Percentiles rank a stretch among this genome's conserved stretches.
phyloP scores from a whole-genome alignment of 1,284 basidiomycete species.

The Leccinum griseonigrum region DNA sequence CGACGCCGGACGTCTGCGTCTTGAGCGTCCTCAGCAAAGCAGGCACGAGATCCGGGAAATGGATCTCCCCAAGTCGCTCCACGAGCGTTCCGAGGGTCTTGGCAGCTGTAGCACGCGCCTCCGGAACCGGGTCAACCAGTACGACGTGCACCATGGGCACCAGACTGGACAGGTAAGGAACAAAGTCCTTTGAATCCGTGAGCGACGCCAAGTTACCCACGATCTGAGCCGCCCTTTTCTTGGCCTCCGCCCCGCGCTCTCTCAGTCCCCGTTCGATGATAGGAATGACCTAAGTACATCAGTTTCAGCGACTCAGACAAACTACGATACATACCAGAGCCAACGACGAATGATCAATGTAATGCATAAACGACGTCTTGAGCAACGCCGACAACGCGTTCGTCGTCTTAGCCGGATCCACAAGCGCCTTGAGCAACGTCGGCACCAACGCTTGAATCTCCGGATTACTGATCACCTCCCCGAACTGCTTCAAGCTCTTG shows the following conservation, averaged over 20 bases:
- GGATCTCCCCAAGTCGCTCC: conserved; percentile 91
- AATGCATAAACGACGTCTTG: conserved; percentile 97
- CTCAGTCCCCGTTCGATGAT: conserved; percentile 93
- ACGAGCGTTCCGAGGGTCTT: conserved; percentile 97
- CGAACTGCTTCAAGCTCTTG: conserved; percentile 95
- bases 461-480: conserved; percentile 93
- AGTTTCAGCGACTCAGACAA: neutral
- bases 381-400: conserved; percentile 81
- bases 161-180: conserved; percentile 89
- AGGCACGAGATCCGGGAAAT: conserved; percentile 95
- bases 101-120: conserved; percentile 95
- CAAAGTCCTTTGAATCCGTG: conserved; percentile 95
- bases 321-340: conserved; percentile 65
- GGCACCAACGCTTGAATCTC: conserved; percentile 94
- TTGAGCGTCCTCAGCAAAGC: conserved; percentile 89
- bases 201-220: conserved; percentile 95
- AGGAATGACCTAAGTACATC: conserved; percentile 72
- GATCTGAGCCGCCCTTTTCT: conserved; percentile 96
- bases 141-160: conserved; percentile 92
- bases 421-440: conserved; percentile 92
- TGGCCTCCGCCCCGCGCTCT: conserved; percentile 91
- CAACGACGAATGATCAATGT: conserved; percentile 97
- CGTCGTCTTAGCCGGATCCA: conserved; percentile 92
- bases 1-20: conserved; percentile 93
- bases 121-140: conserved; percentile 93